phyloP scores from a whole-genome alignment of 2,329 filamentous ascomycete genomes.

The Coniochaeta sp. region DNA sequence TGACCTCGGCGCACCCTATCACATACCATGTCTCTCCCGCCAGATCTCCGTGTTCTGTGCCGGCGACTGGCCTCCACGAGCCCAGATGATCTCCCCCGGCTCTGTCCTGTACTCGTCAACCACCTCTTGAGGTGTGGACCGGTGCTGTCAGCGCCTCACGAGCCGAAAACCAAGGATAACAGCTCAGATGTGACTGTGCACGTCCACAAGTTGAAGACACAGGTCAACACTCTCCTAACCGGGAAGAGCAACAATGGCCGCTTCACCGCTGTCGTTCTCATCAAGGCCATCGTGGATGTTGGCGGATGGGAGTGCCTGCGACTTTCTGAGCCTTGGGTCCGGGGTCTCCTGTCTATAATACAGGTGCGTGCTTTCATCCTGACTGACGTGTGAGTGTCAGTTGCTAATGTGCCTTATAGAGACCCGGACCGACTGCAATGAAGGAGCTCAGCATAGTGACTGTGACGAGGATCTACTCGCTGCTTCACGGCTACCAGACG shows the following conservation, averaged over 20 bases:
- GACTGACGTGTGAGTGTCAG: not conserved
- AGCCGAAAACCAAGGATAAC: constrained; percentile 52
- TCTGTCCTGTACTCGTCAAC: constrained; percentile 62
- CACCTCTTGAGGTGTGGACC: constrained; percentile 50
- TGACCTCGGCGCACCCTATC: not conserved
- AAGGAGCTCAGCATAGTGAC: constrained; percentile 73
- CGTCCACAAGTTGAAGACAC: constrained; percentile 74
- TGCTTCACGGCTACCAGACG: constrained; percentile 76
- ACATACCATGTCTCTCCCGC: constrained; percentile 33
- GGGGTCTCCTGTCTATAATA: constrained; percentile 66
- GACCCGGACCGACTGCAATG: constrained; percentile 65
- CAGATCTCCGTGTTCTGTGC: constrained; percentile 58
- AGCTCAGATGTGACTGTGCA: constrained; percentile 59
- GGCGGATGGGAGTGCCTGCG: constrained; percentile 79
- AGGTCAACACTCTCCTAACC: constrained; percentile 69
- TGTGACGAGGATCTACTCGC: constrained; percentile 74
- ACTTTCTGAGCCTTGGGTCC: constrained; percentile 67
- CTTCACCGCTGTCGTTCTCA: constrained; percentile 69
- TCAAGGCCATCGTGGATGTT: constrained; percentile 75
- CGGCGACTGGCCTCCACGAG: constrained; percentile 65
- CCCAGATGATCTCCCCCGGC: constrained; percentile 63
- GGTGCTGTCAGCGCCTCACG: constrained; percentile 56
- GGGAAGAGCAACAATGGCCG: constrained; percentile 68
- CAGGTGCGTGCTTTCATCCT: constrained; percentile 41
- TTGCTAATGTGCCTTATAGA: constrained; percentile 39